Conservation (phyloP, 306 rosid species). For the Senna tora region DNA sequence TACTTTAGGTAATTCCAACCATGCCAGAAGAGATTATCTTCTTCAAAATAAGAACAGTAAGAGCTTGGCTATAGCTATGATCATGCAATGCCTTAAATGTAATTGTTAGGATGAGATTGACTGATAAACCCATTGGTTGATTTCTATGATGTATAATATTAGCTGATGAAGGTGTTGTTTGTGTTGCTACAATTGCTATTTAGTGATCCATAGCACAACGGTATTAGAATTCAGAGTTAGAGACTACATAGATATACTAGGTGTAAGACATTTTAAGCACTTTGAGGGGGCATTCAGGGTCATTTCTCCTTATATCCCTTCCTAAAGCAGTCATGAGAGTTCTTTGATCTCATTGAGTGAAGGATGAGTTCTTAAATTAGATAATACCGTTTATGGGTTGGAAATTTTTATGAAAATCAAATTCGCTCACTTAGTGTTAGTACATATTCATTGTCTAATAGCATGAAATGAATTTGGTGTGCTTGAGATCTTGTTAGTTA, state of each 20-base stretch:
- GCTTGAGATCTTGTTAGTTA: not conserved
- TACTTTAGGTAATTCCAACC: not conserved
- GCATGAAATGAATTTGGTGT: not conserved
- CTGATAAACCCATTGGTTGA: not conserved
- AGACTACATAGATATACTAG: not conserved
- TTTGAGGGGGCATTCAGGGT: not conserved
- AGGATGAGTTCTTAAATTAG: not conserved
- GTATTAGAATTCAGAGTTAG: not conserved
- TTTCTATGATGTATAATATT: not conserved
- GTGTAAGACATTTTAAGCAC: not conserved
- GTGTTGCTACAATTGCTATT: not conserved
- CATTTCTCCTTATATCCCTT: not conserved
- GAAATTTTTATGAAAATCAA: not conserved
- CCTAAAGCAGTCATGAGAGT: not conserved
- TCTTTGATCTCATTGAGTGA: not conserved
- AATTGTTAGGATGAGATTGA: not conserved
- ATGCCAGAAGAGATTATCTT: not conserved
- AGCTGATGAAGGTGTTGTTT: not conserved
- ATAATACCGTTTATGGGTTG: not conserved
- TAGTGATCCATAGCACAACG: not conserved
- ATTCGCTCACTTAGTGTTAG: not conserved
- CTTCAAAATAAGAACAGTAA: not conserved
- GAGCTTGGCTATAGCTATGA: not conserved
- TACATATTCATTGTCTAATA: not conserved
- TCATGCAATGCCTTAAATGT: not conserved